Percentiles rank a stretch among this genome's conserved stretches.
phyloP scores from a whole-genome alignment of 2,329 filamentous ascomycete genomes.

The Penicillium sp. region DNA sequence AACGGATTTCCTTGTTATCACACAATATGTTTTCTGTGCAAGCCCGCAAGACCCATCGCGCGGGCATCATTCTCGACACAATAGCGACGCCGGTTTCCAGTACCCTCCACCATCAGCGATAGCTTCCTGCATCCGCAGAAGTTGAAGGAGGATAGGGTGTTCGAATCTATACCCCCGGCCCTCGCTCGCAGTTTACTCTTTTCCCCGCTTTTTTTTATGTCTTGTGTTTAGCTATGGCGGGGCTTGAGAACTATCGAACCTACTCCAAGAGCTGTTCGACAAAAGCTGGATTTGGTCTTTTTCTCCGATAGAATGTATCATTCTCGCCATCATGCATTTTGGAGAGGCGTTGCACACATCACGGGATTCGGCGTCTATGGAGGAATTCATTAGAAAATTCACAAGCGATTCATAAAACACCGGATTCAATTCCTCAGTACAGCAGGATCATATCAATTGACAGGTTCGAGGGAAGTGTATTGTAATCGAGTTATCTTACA shows the following conservation, averaged over 20 bases:
- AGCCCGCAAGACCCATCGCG: neutral
- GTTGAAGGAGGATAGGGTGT: neutral
- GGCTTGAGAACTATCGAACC: neutral
- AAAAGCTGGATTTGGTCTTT: neutral
- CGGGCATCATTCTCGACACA: neutral
- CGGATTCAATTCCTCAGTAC: neutral
- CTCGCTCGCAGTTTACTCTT: neutral
- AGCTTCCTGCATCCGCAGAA: neutral
- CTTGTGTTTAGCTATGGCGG: neutral
- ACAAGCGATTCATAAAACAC: neutral
- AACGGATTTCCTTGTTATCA: neutral
- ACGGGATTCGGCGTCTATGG: constrained; percentile 11
- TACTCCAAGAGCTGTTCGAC: neutral
- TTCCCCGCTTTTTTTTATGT: neutral
- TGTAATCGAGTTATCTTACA: neutral
- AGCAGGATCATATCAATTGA: no score
- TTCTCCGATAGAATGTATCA: neutral
- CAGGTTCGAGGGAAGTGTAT: neutral
- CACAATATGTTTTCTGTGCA: neutral
- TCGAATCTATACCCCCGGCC: neutral
- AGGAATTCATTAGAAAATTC: constrained; percentile 4
- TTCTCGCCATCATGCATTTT: constrained; percentile 10
- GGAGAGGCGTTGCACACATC: constrained; percentile 11
- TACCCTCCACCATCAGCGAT: neutral
- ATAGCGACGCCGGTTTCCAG: neutral